A percentile compares a stretch with the other conserved stretches of the same genome.
phyloP scores from a whole-genome alignment of 768 basidiomycete genomes.

The Mycena metata region DNA sequence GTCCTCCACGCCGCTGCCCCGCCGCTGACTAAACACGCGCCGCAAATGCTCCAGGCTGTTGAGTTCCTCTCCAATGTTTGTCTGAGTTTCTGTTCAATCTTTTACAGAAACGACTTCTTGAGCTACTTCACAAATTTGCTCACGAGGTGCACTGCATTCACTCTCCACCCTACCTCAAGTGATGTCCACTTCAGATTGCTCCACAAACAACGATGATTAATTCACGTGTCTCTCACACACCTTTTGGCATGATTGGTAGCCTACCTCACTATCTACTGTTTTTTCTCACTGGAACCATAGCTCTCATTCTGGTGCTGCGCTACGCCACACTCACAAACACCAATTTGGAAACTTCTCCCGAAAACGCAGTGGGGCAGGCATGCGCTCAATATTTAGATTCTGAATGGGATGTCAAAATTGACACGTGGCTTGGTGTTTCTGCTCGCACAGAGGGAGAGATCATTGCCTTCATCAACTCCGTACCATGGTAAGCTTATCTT shows the following conservation, averaged over 20 bases:
- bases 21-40: slow-evolving; percentile 3
- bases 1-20: no score
- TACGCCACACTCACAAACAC: slow-evolving; percentile 13
- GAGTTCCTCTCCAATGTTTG: neutral
- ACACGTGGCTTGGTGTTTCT: slow-evolving; percentile 18
- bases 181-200: slow-evolving; percentile 17
- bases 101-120: slow-evolving; percentile 17
- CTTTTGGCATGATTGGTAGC: slow-evolving; percentile 12
- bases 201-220: slow-evolving; percentile 8
- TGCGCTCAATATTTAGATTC: slow-evolving; percentile 9
- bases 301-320: slow-evolving; percentile 19
- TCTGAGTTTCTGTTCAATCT: slow-evolving; percentile 2
- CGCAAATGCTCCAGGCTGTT: no score
- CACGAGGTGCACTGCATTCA: slow-evolving; percentile 5
- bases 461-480: slow-evolving; percentile 17
- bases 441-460: slow-evolving; percentile 12
- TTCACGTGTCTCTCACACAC: slow-evolving; percentile 7
- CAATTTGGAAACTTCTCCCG: neutral
- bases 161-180: slow-evolving; percentile 9
- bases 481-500: slow-evolving; percentile 13
- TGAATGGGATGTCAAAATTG: slow-evolving; percentile 4
- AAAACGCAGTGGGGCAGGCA: slow-evolving; percentile 11
- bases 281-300: slow-evolving; percentile 3
- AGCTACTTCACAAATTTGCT: slow-evolving; percentile 12
- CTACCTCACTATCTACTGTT: slow-evolving; percentile 10